These are phyloP conservation scores for Delonix regia DNA, from an alignment of 306 rosid genomes.

Conservation along the genomic window DNA sequence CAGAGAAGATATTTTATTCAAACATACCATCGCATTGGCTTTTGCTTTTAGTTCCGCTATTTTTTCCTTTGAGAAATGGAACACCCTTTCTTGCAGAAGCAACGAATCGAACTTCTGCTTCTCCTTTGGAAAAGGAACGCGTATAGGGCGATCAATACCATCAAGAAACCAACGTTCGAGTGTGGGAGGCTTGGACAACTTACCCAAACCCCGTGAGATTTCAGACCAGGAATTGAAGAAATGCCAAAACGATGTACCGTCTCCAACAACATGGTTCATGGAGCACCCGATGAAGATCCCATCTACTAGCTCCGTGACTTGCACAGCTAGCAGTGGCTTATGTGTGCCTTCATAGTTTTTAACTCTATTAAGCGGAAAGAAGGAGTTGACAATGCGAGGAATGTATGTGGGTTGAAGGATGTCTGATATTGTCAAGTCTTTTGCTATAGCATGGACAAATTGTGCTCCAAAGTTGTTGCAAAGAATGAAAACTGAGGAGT, in stretches of 20 bases:
- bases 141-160: not conserved
- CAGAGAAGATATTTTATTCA: too few relatives aligned
- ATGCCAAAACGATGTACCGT: constrained; percentile 42
- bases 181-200: too few relatives aligned
- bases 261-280: constrained; percentile 34
- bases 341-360: constrained; percentile 26
- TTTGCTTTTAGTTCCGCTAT: too few relatives aligned
- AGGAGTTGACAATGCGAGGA: constrained; percentile 34
- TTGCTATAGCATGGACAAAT: constrained; percentile 32
- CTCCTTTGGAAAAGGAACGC: not conserved
- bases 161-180: too few relatives aligned
- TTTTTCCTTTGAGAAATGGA: constrained; percentile 41
- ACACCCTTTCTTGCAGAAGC: not conserved
- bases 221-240: constrained; percentile 47
- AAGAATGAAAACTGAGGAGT: constrained; percentile 7
- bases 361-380: constrained; percentile 34
- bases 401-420: constrained; percentile 8
- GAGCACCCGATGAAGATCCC: constrained; percentile 41
- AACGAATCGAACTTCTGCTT: not conserved
- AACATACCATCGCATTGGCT: too few relatives aligned
- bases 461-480: constrained; percentile 30
- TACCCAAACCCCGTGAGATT: too few relatives aligned
- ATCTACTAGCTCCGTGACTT: constrained; percentile 41
- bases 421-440: constrained; percentile 15
- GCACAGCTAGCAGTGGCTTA: constrained; percentile 34